phyloP scores from a whole-genome alignment of 768 basidiomycete genomes.

The Auriscalpium vulgare region DNA sequence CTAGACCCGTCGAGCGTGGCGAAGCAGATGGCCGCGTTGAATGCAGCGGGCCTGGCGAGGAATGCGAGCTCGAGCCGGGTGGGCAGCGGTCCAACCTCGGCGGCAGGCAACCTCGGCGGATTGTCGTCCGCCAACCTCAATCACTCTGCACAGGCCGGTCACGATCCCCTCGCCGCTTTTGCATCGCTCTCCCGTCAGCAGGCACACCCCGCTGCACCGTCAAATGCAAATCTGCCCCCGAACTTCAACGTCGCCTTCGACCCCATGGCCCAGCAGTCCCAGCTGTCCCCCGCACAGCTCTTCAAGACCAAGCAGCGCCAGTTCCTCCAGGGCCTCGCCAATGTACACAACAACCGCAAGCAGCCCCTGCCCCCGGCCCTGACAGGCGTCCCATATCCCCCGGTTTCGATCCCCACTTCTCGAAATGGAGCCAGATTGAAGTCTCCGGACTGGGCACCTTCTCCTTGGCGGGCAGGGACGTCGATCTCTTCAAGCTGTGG shows the following conservation, averaged over 20 bases:
- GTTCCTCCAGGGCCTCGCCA: conserved; percentile 56
- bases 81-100: conserved; percentile 54
- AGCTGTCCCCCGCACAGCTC: conserved; percentile 23
- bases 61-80: conserved; percentile 34
- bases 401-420: conserved; percentile 53
- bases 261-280: conserved; percentile 17
- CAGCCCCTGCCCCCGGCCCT: conserved; percentile 71
- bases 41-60: conserved; percentile 52
- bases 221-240: conserved; percentile 10
- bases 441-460: conserved; percentile 55
- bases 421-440: conserved; percentile 63
- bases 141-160: conserved; percentile 16
- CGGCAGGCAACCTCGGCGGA: conserved; percentile 53
- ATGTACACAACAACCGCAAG: conserved; percentile 45
- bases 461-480: conserved; percentile 63
- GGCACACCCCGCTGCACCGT: conserved; percentile 30
- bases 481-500: conserved; percentile 75
- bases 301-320: conserved; percentile 48
- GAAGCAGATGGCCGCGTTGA: conserved; percentile 78
- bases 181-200: conserved; percentile 13
- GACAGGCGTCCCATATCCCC: conserved; percentile 51
- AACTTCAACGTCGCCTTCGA: conserved; percentile 10
- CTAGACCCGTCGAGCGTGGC: conserved; percentile 60
- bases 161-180: conserved; percentile 19
- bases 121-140: conserved; percentile 28